These are phyloP conservation scores for Linderina pennispora DNA, from an alignment of 192 early-diverging fungal species.

Conservation along the genomic window DNA sequence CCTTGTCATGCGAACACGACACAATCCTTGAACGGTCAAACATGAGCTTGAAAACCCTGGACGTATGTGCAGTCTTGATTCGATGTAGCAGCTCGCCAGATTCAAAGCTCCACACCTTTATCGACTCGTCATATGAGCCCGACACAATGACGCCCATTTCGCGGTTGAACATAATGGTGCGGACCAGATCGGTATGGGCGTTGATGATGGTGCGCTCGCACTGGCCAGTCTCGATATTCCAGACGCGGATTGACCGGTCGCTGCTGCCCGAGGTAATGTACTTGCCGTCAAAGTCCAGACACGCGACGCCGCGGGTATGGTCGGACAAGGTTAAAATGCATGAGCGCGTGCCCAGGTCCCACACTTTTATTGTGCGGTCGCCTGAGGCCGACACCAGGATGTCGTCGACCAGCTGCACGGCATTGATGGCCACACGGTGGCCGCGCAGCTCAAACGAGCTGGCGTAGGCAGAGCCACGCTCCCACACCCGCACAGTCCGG, in stretches of 20 bases:
- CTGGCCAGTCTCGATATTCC: constrained; percentile 57
- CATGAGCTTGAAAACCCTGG: constrained; percentile 74
- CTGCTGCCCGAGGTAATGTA: constrained; percentile 80
- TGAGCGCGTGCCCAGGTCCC: constrained; percentile 68
- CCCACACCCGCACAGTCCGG: constrained; percentile 77
- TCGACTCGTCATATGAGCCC: constrained; percentile 81
- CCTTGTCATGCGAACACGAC: constrained; percentile 68
- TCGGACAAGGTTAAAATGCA: constrained; percentile 62
- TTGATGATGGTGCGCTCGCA: constrained; percentile 46
- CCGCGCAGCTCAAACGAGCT: constrained; percentile 57
- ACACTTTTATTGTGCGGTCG: constrained; percentile 80
- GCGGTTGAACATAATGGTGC: constrained; percentile 31
- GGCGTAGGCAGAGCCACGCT: constrained; percentile 29
- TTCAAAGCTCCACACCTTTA: constrained; percentile 82
- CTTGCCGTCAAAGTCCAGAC: constrained; percentile 83
- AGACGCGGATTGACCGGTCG: constrained; percentile 73
- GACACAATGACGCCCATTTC: constrained; percentile 59
- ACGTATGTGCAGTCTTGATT: constrained; percentile 54
- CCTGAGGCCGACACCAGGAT: constrained; percentile 66
- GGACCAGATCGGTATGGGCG: constrained; percentile 29
- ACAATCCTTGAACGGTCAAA: constrained; percentile 80
- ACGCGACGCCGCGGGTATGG: constrained; percentile 80
- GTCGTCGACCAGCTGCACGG: constrained; percentile 59
- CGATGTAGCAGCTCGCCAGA: constrained; percentile 56
- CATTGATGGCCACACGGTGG: constrained; percentile 78